phyloP scores from a whole-genome alignment of 1,284 basidiomycete species.

The Chalciporus piperatoides region DNA sequence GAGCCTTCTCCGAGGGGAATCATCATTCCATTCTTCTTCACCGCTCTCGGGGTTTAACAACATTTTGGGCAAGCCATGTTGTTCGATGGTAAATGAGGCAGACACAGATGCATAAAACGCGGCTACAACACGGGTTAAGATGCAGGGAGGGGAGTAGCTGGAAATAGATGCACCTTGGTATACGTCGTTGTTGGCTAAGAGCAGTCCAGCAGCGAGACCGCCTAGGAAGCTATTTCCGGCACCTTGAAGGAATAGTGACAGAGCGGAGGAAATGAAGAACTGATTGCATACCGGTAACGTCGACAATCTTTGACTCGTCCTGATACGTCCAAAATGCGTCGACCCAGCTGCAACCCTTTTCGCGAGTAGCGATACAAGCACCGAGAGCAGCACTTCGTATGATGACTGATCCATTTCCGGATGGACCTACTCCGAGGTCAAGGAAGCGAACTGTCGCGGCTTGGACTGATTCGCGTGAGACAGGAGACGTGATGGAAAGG shows the following conservation, averaged over 20 bases:
- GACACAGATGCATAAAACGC: slow-evolving; percentile 72
- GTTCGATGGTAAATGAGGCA: slow-evolving; percentile 82
- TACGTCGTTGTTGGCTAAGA: slow-evolving; percentile 54
- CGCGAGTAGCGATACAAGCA: slow-evolving; percentile 56
- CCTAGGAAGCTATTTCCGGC: slow-evolving; percentile 89
- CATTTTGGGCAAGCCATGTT: slow-evolving; percentile 65
- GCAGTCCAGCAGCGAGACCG: slow-evolving; percentile 73
- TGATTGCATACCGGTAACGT: slow-evolving; percentile 69
- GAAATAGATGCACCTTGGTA: slow-evolving; percentile 49
- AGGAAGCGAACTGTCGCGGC: slow-evolving; percentile 58
- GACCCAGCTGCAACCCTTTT: slow-evolving; percentile 58
- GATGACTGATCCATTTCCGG: slow-evolving; percentile 55
- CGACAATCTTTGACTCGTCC: slow-evolving; percentile 57
- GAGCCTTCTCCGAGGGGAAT: slow-evolving; percentile 54
- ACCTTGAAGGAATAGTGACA: slow-evolving; percentile 41
- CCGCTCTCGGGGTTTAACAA: slow-evolving; percentile 30
- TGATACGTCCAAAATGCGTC: slow-evolving; percentile 67
- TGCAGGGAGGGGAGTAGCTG: slow-evolving; percentile 3
- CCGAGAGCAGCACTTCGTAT: slow-evolving; percentile 79
- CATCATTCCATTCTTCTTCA: slow-evolving; percentile 65
- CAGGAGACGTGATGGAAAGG: slow-evolving; percentile 50
- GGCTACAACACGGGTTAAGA: slow-evolving; percentile 42
- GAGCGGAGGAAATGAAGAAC: not conserved
- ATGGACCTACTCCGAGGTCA: slow-evolving; percentile 50
- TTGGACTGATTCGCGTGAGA: slow-evolving; percentile 53